Base-by-base conservation (phyloP, 108 stramenopile genomes). In the Aurantiochytrium sp. region DNA sequence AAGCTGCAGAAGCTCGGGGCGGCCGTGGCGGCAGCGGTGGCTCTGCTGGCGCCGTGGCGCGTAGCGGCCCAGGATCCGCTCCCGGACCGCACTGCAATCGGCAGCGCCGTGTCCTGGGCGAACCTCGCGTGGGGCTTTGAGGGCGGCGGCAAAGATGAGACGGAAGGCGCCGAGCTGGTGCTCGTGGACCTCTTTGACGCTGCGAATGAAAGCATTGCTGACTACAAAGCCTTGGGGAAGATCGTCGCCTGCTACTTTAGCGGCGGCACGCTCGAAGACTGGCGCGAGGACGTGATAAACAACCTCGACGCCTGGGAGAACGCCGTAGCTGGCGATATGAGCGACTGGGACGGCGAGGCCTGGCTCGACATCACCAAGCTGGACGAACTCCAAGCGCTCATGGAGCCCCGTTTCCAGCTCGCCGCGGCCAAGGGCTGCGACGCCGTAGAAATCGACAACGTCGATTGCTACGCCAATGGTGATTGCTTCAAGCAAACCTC, bases 401-500 rank as follows among this genome's bases (percentile, higher is more conserved):
- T 91, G 89, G 48, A 19, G 27, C 73, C 81, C 24, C 86, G 90
- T 4, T 41, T 91, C 5, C 34, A 87, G 41, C 65, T 86, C 4
- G 90, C 90, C 10, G 68, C 42, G 21, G 50, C 59, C 22, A 91
- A 89, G 68, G 89, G 89, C 6, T 91, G 90, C 54, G 87, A 91
- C 37, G 88, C 85, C 4, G 86, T 91, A 27, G 90, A 89, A 17
- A 39, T 86, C 4, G 90, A 91, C 36, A 89, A 91, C 87, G 59
- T 91, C 0, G 88, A 89, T 73, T 88, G 86, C 30, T 91, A 91
- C 87, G 73, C 50, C 73, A 81, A 81, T n/a, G 39, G 27, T 6
- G 73, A 81, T 12, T 81, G 73, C 73, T 48, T n/a, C 39, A 48
- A 22, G 39, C 1, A 24, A 12, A 41, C 45, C 1, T 81, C 73